These are phyloP conservation scores for Tetraselmis chui DNA, from an alignment of 139 green algal genomes.

Conservation along the genomic window DNA sequence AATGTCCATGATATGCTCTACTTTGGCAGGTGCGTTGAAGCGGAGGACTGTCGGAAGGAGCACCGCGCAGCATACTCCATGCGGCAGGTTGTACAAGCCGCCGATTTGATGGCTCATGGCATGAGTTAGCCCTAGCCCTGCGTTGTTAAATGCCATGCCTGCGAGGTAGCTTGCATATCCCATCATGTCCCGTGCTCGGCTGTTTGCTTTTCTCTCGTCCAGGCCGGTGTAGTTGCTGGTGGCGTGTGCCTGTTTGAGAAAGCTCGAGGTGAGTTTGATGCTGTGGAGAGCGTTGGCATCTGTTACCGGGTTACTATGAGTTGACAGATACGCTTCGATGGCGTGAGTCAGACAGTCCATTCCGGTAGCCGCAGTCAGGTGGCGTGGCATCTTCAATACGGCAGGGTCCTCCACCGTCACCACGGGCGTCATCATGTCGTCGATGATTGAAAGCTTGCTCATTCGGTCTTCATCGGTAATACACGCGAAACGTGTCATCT, in stretches of 20 bases:
- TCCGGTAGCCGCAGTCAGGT: slow-evolving; percentile 26
- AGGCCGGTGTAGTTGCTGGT: slow-evolving; percentile 7
- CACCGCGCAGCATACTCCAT: slow-evolving; percentile 25
- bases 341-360: slow-evolving; percentile 24
- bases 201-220: background rate
- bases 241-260: slow-evolving; percentile 6
- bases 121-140: slow-evolving; percentile 17
- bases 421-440: slow-evolving; percentile 15
- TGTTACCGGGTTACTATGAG: slow-evolving; percentile 13
- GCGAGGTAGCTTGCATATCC: slow-evolving; percentile 19
- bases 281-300: slow-evolving; percentile 17
- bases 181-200: slow-evolving; percentile 21
- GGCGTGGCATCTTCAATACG: slow-evolving; percentile 7
- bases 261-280: slow-evolving; percentile 17
- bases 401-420: slow-evolving; percentile 19
- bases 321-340: background rate
- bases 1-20: slow-evolving; percentile 14
- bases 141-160: slow-evolving; percentile 21
- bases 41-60: slow-evolving; percentile 17
- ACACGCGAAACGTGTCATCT: slow-evolving; percentile 26
- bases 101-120: slow-evolving; percentile 25
- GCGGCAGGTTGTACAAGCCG: slow-evolving; percentile 22
- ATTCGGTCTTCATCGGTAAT: slow-evolving; percentile 15
- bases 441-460: slow-evolving; percentile 24
- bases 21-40: slow-evolving; percentile 9